phyloP scores from a whole-genome alignment of 2,329 filamentous ascomycete genomes.

The Xylaria hypoxylon region DNA sequence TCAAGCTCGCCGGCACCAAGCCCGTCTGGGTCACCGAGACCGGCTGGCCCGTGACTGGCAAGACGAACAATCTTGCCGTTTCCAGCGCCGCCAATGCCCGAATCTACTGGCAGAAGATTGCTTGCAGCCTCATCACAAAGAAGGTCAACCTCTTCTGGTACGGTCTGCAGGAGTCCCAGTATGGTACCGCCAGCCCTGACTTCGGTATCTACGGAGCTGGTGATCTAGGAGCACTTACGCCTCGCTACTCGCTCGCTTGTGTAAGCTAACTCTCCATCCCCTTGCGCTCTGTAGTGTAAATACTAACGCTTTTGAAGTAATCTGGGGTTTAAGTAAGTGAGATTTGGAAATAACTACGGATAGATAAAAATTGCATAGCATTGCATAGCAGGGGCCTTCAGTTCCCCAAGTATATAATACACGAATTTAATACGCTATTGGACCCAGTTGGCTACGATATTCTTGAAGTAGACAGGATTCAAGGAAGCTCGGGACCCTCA shows the following conservation, averaged over 20 bases:
- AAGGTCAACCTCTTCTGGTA: conserved; percentile 54
- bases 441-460: background rate
- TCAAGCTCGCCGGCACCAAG: conserved; percentile 64
- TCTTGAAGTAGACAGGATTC: background rate
- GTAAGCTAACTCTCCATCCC: conserved; percentile 33
- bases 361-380: conserved; percentile 34
- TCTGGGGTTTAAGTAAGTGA: background rate
- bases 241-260: conserved; percentile 51
- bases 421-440: conserved; percentile 17
- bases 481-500: too few relatives aligned
- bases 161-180: conserved; percentile 53
- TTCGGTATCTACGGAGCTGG: conserved; percentile 54
- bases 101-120: conserved; percentile 51
- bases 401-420: conserved; percentile 13
- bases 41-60: conserved; percentile 66
- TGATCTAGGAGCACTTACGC: conserved; percentile 47
- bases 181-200: conserved; percentile 50
- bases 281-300: background rate
- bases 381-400: conserved; percentile 17
- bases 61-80: conserved; percentile 58
- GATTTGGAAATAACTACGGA: conserved; percentile 23
- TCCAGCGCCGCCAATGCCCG: conserved; percentile 61
- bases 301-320: conserved; percentile 16
- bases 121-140: conserved; percentile 46
- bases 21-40: conserved; percentile 74